Evolutionary conservation across 306 rosid genomes (phyloP).

Genomic region (Pyrus communis): DNA sequence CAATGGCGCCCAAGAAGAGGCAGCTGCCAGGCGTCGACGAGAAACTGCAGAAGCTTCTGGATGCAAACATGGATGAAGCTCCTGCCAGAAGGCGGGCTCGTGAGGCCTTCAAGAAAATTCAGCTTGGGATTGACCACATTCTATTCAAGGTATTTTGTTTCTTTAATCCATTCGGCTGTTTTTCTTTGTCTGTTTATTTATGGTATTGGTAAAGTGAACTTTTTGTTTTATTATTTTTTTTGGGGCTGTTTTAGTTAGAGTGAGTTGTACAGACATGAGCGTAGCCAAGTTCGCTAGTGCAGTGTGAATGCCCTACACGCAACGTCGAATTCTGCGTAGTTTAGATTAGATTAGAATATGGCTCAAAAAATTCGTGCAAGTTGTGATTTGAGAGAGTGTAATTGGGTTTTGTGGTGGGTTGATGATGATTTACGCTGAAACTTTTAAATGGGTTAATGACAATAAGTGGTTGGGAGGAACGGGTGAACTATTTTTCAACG

Average conservation of each 20-base stretch:
- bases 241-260: neutral
- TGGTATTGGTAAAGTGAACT: neutral
- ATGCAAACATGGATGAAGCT: constrained; percentile 61
- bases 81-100: constrained; percentile 74
- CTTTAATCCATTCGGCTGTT: neutral
- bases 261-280: neutral
- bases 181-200: neutral
- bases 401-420: neutral
- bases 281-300: neutral
- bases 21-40: constrained; percentile 45
- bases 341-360: no score
- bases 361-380: neutral
- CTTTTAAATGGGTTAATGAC: neutral
- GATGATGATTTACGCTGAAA: neutral
- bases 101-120: constrained; percentile 65
- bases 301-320: no score
- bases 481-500: neutral
- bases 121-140: constrained; percentile 76
- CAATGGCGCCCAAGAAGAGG: constrained; percentile 33
- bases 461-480: neutral
- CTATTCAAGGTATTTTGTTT: constrained; percentile 52
- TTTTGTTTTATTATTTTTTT: neutral
- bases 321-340: no score
- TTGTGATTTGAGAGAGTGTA: constrained; percentile 10
- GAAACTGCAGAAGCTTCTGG: constrained; percentile 53